These are phyloP conservation scores for Aspergillus sp. DNA, from an alignment of 2,329 filamentous ascomycete species.

Conservation along the genomic window DNA sequence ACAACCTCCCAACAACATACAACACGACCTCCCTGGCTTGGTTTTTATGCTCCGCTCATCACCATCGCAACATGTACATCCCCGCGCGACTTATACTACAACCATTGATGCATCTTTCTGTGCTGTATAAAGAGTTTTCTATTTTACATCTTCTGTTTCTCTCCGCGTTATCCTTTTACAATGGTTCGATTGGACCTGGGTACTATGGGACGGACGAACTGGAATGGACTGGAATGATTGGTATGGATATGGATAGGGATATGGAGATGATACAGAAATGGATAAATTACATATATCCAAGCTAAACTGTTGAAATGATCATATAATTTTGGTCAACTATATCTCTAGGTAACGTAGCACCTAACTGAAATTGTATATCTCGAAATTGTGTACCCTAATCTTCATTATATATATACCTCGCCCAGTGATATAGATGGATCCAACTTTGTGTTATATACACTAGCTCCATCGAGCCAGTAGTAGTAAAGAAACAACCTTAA, in stretches of 20 bases:
- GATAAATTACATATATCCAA: neutral
- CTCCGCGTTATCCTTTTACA: neutral
- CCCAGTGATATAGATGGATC: neutral
- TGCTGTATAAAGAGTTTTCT: slow-evolving; percentile 17
- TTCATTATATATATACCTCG: neutral
- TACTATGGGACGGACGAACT: neutral
- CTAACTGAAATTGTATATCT: no score
- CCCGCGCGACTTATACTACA: neutral
- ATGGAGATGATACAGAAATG: slow-evolving; percentile 1
- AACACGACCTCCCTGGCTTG: neutral
- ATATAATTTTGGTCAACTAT: no score
- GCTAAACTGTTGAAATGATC: neutral
- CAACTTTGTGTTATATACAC: neutral
- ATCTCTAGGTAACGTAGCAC: no score
- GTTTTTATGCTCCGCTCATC: neutral
- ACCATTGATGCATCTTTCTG: slow-evolving; percentile 9
- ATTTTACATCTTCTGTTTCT: neutral
- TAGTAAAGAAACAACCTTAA: no score
- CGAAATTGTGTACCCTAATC: no score
- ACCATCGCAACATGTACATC: slow-evolving; percentile 16
- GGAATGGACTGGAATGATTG: neutral
- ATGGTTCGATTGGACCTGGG: slow-evolving; percentile 6
- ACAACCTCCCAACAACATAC: neutral
- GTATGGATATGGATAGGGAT: slow-evolving; percentile 3
- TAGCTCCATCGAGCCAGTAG: no score